Percentiles rank a stretch among this genome's conserved stretches.
Evolutionary conservation across 2,329 filamentous ascomycete species (phyloP).

Genomic region (Penicillium sp.): DNA sequence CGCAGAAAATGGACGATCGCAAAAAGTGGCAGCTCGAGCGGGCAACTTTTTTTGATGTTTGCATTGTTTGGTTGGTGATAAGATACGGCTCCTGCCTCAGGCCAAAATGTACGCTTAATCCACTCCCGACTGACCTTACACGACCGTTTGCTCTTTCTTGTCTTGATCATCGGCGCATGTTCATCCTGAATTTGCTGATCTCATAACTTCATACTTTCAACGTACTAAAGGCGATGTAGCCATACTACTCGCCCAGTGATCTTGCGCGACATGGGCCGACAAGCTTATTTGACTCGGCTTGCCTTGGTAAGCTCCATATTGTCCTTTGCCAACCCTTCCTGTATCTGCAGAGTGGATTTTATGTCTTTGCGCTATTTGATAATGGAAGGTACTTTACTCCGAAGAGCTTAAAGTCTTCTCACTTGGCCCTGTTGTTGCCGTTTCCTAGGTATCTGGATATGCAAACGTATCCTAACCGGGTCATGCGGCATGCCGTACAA

Average conservation of each 20-base stretch:
- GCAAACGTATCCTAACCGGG: not conserved
- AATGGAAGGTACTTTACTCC: not conserved
- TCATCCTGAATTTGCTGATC: not conserved
- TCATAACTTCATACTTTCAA: not conserved
- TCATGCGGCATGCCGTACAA: not conserved
- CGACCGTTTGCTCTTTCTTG: not conserved
- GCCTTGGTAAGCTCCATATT: constrained; percentile 42
- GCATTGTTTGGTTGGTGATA: constrained; percentile 33
- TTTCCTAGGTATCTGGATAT: not conserved
- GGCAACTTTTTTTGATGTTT: constrained; percentile 42
- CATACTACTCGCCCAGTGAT: not conserved
- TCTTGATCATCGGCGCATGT: not conserved
- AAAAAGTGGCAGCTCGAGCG: constrained; percentile 19
- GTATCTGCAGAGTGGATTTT: not conserved
- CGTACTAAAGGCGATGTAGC: constrained; percentile 7
- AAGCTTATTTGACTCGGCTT: constrained; percentile 45
- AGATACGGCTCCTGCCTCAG: constrained; percentile 30
- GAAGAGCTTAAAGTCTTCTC: not conserved
- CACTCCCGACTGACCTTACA: not conserved
- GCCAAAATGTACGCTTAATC: constrained; percentile 13
- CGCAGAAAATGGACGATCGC: constrained; percentile 15
- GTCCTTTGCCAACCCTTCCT: not conserved
- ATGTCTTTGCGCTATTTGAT: not conserved
- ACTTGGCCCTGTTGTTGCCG: not conserved
- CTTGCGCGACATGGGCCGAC: constrained; percentile 40